Conservation (phyloP, 2,329 filamentous ascomycete species). For the Dactylellina drechsleri region DNA sequence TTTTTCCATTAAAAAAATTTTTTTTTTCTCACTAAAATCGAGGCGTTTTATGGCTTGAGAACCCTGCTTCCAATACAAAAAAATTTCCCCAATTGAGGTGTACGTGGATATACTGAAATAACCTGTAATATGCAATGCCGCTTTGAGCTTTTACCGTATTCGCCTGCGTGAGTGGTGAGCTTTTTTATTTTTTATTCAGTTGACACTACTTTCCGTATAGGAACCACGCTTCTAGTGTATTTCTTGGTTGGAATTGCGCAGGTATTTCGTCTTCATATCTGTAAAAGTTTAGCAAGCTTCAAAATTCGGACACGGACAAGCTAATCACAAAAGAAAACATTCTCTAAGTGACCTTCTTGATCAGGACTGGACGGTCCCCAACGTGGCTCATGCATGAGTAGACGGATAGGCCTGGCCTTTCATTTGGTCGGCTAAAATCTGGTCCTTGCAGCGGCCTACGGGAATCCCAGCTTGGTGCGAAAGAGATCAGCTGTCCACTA, state of each 20-base stretch:
- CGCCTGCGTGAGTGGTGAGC: conserved; percentile 19
- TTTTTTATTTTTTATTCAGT: conserved; percentile 5
- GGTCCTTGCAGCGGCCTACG: conserved; percentile 55
- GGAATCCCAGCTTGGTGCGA: conserved; percentile 53
- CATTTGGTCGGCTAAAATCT: conserved; percentile 55
- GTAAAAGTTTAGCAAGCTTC: neutral
- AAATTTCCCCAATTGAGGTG: no score
- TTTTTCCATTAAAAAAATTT: no score
- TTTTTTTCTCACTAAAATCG: no score
- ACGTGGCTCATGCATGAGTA: conserved; percentile 55
- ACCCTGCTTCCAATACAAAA: no score
- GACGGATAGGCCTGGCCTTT: conserved; percentile 53
- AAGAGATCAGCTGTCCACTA: conserved; percentile 54
- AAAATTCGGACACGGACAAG: conserved; percentile 11
- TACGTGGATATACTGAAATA: no score
- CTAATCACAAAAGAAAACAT: no score
- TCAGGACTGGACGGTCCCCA: conserved; percentile 44
- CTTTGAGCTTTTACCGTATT: conserved; percentile 9
- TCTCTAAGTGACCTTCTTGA: conserved; percentile 47
- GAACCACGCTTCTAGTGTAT: neutral
- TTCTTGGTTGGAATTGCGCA: neutral
- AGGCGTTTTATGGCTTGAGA: no score
- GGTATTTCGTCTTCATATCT: neutral
- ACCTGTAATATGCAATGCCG: conserved; percentile 31
- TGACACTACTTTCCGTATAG: no score